phyloP scores from a whole-genome alignment of 2,329 filamentous ascomycete species.

The Colletotrichum chlorophyti region DNA sequence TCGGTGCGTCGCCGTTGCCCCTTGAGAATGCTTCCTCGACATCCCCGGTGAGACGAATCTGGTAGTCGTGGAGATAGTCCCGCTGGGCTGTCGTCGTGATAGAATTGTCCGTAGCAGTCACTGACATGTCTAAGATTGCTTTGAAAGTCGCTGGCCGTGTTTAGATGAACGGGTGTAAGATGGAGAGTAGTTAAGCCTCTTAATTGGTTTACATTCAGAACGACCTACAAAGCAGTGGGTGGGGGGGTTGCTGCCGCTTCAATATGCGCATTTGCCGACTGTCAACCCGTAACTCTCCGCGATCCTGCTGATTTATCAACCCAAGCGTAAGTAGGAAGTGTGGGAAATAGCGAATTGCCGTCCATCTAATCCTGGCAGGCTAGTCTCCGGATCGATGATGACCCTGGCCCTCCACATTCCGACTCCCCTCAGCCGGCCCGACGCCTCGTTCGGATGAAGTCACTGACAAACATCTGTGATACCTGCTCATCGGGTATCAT shows the following conservation, averaged over 20 bases:
- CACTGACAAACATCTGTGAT: not conserved
- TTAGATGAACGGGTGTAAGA: not conserved
- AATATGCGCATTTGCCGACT: conserved; percentile 26
- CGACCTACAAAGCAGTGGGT: too few species aligned
- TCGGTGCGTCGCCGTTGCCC: conserved; percentile 11
- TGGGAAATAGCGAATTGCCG: not conserved
- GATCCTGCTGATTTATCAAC: not conserved
- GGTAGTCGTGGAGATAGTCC: conserved; percentile 25
- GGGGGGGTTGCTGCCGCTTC: conserved; percentile 3
- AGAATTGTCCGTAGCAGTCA: conserved; percentile 17
- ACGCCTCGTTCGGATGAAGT: not conserved
- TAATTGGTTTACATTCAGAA: too few species aligned
- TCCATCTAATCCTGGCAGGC: not conserved
- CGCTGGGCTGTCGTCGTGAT: conserved; percentile 8
- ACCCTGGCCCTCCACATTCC: conserved; percentile 26
- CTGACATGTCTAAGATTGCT: conserved; percentile 7
- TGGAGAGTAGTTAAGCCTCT: not conserved
- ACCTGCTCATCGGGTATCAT: not conserved
- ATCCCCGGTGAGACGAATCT: conserved; percentile 22
- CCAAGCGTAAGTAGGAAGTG: conserved; percentile 5
- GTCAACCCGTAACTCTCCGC: not conserved
- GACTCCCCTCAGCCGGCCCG: not conserved
- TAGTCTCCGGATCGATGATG: not conserved
- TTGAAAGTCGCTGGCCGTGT: not conserved
- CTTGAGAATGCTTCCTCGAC: conserved; percentile 21